A percentile compares a stretch with the other conserved stretches of the same genome.
These are phyloP conservation scores for Millerago galiae DNA, from an alignment of 805 yeast species.

Conservation along the genomic window DNA sequence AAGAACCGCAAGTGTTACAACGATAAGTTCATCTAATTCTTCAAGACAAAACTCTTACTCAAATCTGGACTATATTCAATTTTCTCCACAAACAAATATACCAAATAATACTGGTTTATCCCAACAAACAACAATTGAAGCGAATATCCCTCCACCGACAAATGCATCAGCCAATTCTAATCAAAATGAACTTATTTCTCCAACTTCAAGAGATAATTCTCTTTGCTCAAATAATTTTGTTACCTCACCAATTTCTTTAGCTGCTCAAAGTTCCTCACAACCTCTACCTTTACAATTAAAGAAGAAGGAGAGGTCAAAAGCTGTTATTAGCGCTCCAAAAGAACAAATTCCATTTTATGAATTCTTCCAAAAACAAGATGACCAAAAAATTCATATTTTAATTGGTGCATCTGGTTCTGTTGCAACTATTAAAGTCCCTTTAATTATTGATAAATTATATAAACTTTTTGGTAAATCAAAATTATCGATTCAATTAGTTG, in stretches of 20 bases:
- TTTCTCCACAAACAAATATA: constrained; percentile 5
- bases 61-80: constrained; percentile 18
- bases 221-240: not conserved
- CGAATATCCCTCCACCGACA: not conserved
- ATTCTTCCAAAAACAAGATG: constrained; percentile 66
- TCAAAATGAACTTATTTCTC: constrained; percentile 5
- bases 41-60: constrained; percentile 25
- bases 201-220: constrained; percentile 3
- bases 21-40: constrained; percentile 15
- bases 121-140: not conserved
- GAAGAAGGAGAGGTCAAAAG: constrained; percentile 36
- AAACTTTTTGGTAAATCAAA: constrained; percentile 69
- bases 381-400: constrained; percentile 79
- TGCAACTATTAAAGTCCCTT: constrained; percentile 89
- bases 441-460: constrained; percentile 79
- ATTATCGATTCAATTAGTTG: constrained; percentile 78
- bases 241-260: not conserved
- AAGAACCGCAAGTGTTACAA: constrained; percentile 16
- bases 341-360: constrained; percentile 73
- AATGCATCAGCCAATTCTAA: not conserved
- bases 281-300: constrained; percentile 15
- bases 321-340: constrained; percentile 50
- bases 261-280: not conserved
- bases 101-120: not conserved
- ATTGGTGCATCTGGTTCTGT: constrained; percentile 95